Conservation (phyloP, 352 stramenopile species). For the Pythium guiyangense region DNA sequence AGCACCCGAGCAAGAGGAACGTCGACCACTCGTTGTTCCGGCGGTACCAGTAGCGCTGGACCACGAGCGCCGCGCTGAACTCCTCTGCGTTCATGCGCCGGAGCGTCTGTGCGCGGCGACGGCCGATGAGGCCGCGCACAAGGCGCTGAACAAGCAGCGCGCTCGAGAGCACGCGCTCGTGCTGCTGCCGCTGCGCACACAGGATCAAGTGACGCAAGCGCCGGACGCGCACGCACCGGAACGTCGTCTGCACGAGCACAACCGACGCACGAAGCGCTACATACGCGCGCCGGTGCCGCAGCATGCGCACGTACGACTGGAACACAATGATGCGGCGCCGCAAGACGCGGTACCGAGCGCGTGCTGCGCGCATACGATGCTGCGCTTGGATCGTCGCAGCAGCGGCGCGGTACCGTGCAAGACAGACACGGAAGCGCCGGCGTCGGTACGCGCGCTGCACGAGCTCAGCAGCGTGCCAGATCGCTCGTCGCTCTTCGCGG, state of each 20-base stretch:
- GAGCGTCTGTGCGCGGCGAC: constrained; percentile 21
- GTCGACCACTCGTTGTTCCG: constrained; percentile 83
- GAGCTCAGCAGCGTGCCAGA: constrained; percentile 51
- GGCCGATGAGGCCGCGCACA: constrained; percentile 47
- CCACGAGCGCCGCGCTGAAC: constrained; percentile 58
- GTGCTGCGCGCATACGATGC: constrained; percentile 41
- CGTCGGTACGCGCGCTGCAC: constrained; percentile 56
- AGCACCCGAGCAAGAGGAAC: constrained; percentile 73
- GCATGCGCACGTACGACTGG: constrained; percentile 52
- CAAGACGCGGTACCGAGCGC: constrained; percentile 22
- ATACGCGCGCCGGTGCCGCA: constrained; percentile 36
- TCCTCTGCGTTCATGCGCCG: constrained; percentile 26
- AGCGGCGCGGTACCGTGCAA: constrained; percentile 46
- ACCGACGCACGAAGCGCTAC: constrained; percentile 33
- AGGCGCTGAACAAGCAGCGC: constrained; percentile 49
- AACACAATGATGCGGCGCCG: constrained; percentile 41
- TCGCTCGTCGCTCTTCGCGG: constrained; percentile 41
- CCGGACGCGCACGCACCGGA: constrained; percentile 38
- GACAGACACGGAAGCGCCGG: constrained; percentile 46
- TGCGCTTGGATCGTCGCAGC: constrained; percentile 57
- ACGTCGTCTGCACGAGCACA: constrained; percentile 55
- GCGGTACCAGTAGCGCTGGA: constrained; percentile 78
- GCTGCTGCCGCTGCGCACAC: constrained; percentile 39
- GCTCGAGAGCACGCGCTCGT: constrained; percentile 37
- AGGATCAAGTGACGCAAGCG: constrained; percentile 55